A percentile compares a stretch with the other conserved stretches of the same genome.
Evolutionary conservation across 2,329 filamentous ascomycete species (phyloP).

Genomic region (Ophiocordyceps australis): DNA sequence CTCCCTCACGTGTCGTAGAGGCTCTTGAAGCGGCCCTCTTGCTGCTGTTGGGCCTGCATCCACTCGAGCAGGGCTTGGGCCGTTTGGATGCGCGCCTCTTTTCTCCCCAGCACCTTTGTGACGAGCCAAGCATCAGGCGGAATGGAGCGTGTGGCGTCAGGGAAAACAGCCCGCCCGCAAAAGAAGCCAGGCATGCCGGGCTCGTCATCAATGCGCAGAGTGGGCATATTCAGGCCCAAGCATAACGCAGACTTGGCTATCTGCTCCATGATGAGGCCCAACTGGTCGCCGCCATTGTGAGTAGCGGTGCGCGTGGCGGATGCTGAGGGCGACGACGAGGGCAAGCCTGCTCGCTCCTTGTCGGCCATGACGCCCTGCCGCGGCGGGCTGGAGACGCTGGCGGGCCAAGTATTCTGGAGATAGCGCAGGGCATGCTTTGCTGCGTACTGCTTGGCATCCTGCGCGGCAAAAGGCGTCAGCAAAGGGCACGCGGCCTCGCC

Average conservation of each 20-base stretch:
- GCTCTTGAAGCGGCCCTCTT: slow-evolving; percentile 1
- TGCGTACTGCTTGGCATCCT: slow-evolving; percentile 32
- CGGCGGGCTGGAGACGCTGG: too few species aligned
- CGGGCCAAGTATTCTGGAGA: slow-evolving; percentile 9
- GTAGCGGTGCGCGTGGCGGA: neutral
- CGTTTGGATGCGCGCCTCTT: slow-evolving; percentile 16
- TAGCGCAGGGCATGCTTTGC: slow-evolving; percentile 27
- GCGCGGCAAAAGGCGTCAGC: neutral
- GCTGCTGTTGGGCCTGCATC: slow-evolving; percentile 10
- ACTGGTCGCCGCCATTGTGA: neutral
- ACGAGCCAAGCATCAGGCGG: slow-evolving; percentile 16
- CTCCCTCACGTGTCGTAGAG: neutral
- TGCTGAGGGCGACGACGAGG: neutral
- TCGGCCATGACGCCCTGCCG: neutral
- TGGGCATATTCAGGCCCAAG: slow-evolving; percentile 14
- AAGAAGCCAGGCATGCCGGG: slow-evolving; percentile 10
- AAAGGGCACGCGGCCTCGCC: neutral
- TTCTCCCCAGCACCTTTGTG: slow-evolving; percentile 13
- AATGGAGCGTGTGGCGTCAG: slow-evolving; percentile 8
- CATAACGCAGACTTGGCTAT: slow-evolving; percentile 13
- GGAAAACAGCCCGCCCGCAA: slow-evolving; percentile 16
- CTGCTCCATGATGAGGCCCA: slow-evolving; percentile 7
- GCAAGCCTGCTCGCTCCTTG: slow-evolving; percentile 1
- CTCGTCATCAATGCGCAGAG: slow-evolving; percentile 12
- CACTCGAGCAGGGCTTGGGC: slow-evolving; percentile 19